Evolutionary conservation across 2,329 filamentous ascomycete species (phyloP).

Genomic region (Cercospora brassicicola): DNA sequence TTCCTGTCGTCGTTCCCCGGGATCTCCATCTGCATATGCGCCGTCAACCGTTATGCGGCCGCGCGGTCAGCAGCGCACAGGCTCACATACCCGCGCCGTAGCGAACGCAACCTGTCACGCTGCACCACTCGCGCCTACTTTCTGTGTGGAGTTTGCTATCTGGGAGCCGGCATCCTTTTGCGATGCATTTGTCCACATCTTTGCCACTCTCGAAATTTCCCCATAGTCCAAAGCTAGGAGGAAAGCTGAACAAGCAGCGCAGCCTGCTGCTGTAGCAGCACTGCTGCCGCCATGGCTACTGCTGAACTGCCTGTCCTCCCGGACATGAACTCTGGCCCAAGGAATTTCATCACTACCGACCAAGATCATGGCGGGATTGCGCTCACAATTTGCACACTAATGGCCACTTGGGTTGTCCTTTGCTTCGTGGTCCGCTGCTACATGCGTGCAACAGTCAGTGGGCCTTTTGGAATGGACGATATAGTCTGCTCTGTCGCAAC

Average conservation of each 20-base stretch:
- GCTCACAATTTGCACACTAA: conserved; percentile 28
- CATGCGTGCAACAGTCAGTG: conserved; percentile 30
- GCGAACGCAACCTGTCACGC: conserved; percentile 4
- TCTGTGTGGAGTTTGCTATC: not conserved
- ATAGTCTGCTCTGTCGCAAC: conserved; percentile 28
- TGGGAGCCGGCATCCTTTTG: not conserved
- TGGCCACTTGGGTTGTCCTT: conserved; percentile 31
- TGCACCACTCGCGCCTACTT: not conserved
- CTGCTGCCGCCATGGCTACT: conserved; percentile 19
- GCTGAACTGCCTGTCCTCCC: conserved; percentile 19
- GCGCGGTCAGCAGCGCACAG: not conserved
- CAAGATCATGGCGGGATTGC: conserved; percentile 32
- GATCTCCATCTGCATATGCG: not conserved
- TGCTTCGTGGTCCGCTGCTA: conserved; percentile 30
- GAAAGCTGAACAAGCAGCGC: not conserved
- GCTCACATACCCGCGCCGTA: not conserved
- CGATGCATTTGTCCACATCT: not conserved
- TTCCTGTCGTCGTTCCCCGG: not conserved
- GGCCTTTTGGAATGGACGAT: conserved; percentile 30
- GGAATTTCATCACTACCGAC: conserved; percentile 29
- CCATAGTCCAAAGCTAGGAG: not conserved
- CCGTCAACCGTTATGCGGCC: not conserved
- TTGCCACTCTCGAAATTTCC: not conserved
- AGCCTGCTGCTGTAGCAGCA: conserved; percentile 8
- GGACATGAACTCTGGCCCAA: conserved; percentile 26